phyloP scores from a whole-genome alignment of 495 filamentous ascomycete genomes.

The Cercophora sp. region DNA sequence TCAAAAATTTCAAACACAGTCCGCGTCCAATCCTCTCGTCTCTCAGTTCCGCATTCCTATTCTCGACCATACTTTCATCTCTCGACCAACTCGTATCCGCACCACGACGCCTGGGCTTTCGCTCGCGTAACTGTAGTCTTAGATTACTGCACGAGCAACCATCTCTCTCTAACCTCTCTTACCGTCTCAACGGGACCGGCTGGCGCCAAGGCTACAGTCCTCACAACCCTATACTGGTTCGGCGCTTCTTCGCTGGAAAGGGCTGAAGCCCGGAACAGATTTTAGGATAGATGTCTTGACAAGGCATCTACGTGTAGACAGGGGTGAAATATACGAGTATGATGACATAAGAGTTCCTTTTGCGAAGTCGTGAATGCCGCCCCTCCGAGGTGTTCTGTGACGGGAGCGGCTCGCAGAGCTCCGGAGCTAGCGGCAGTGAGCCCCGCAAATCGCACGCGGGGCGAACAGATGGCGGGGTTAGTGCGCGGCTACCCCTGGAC shows the following conservation, averaged over 20 bases:
- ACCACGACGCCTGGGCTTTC: constrained; percentile 7
- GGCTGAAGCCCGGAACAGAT: constrained; percentile 17
- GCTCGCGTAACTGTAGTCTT: constrained; percentile 5
- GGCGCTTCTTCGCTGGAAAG: neutral
- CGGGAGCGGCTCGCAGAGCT: neutral
- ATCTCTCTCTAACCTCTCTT: constrained; percentile 14
- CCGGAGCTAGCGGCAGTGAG: neutral
- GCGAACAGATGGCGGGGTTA: too few species aligned
- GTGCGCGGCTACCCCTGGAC: too few species aligned
- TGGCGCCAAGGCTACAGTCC: neutral
- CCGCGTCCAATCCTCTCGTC: constrained; percentile 8
- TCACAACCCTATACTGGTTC: constrained; percentile 1
- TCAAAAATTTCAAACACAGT: constrained; percentile 2
- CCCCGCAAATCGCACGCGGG: neutral
- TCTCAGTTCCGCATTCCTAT: constrained; percentile 13
- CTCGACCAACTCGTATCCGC: constrained; percentile 12
- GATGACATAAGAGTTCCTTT: too few species aligned
- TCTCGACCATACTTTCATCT: constrained; percentile 2
- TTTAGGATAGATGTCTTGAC: constrained; percentile 19
- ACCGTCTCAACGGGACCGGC: constrained; percentile 2
- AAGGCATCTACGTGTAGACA: constrained; percentile 21
- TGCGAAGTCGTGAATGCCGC: too few species aligned
- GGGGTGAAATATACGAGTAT: constrained; percentile 28
- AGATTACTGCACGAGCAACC: constrained; percentile 14
- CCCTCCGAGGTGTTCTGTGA: neutral